Percentiles rank a stretch among this genome's conserved stretches.
Evolutionary conservation across 345 rosid species (phyloP).

Genomic region (Brassica cretica): DNA sequence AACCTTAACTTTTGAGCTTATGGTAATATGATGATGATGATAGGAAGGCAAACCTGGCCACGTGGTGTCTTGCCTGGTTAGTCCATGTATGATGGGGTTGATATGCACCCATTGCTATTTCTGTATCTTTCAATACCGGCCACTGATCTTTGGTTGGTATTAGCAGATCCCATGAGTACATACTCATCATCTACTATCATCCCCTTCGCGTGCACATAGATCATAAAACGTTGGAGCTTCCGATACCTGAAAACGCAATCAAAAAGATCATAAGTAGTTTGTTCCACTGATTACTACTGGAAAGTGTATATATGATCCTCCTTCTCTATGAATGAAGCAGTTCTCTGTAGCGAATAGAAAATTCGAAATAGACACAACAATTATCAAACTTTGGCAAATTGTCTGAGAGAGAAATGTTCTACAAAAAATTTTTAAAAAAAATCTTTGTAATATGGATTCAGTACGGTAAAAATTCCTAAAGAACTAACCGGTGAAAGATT

Average conservation of each 20-base stretch:
- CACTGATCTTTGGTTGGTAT: too few species aligned
- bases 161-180: slow-evolving; percentile 78
- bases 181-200: slow-evolving; percentile 94
- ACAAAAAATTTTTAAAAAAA: not conserved
- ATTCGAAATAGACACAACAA: not conserved
- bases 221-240: too few species aligned
- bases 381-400: not conserved
- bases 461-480: not conserved
- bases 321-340: too few species aligned
- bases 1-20: not conserved
- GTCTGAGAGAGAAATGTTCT: not conserved
- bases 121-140: too few species aligned
- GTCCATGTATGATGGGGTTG: slow-evolving; percentile 17
- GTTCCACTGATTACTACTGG: too few species aligned
- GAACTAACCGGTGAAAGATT: not conserved
- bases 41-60: slow-evolving; percentile 64
- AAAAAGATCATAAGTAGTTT: too few species aligned
- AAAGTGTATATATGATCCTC: too few species aligned
- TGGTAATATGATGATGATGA: not conserved
- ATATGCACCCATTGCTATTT: too few species aligned
- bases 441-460: not conserved
- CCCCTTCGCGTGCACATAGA: slow-evolving; percentile 46
- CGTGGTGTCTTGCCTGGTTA: slow-evolving; percentile 51
- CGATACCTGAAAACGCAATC: too few species aligned
- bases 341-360: too few species aligned